A percentile compares a stretch with the other conserved stretches of the same genome.
Conservation (phyloP, 208 protist genomes). For the Trypanosoma scelopori region DNA sequence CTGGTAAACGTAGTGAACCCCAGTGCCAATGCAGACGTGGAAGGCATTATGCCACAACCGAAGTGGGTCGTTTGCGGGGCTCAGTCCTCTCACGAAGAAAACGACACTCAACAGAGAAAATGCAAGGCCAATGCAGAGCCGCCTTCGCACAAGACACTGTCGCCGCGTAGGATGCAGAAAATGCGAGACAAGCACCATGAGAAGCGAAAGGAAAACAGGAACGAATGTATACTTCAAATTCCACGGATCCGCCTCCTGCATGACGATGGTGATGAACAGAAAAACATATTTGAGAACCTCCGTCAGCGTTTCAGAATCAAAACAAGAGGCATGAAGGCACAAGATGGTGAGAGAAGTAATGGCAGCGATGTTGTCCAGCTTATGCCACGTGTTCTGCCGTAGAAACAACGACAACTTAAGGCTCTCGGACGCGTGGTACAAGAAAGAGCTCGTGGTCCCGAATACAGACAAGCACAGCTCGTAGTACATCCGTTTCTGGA, state of each 20-base stretch:
- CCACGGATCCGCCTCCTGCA: conserved; percentile 36
- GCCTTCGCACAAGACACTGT: conserved; percentile 13
- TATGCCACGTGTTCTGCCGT: conserved; percentile 31
- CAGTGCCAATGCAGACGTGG: conserved; percentile 25
- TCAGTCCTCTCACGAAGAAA: conserved; percentile 28
- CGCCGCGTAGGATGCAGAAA: conserved; percentile 12
- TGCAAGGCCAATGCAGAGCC: conserved; percentile 11
- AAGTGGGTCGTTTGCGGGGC: conserved; percentile 28
- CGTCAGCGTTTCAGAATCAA: conserved; percentile 17
- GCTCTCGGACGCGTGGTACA: conserved; percentile 32
- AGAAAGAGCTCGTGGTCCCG: conserved; percentile 24
- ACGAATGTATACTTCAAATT: conserved; percentile 27
- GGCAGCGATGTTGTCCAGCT: conserved; percentile 35
- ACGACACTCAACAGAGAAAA: conserved; percentile 7
- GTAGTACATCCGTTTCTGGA: conserved; percentile 27
- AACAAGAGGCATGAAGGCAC: conserved; percentile 24
- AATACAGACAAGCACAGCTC: conserved; percentile 35
- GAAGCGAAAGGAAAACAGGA: conserved; percentile 17
- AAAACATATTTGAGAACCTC: conserved; percentile 30
- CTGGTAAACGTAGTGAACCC: no score
- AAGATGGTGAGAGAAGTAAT: conserved; percentile 25
- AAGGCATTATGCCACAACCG: conserved; percentile 30
- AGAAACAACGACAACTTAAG: conserved; percentile 29
- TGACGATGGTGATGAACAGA: conserved; percentile 25
- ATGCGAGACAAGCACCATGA: conserved; percentile 22